phyloP scores from a whole-genome alignment of 257 asterid genomes.

The Nicotiana attenuata region DNA sequence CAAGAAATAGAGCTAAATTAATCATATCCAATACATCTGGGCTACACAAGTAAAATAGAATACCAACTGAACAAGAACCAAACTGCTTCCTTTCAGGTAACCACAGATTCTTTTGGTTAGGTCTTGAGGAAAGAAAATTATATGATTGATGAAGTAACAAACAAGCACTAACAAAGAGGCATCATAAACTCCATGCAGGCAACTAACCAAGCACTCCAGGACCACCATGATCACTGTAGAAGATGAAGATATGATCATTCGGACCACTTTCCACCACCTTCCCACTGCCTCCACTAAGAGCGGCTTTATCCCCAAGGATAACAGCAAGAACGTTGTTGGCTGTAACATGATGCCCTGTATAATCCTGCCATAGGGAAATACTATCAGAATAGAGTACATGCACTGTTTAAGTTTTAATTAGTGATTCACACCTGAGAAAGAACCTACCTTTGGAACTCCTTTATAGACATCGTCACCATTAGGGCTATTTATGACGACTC shows the following conservation, averaged over 20 bases:
- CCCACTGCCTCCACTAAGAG: slow-evolving; percentile 82
- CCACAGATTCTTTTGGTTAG: not conserved
- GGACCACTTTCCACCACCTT: slow-evolving; percentile 92
- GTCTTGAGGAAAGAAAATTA: not conserved
- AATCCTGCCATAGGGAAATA: slow-evolving; percentile 54
- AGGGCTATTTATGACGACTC: slow-evolving; percentile 85
- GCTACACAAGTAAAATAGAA: not conserved
- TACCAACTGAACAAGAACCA: not conserved
- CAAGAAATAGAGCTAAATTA: not conserved
- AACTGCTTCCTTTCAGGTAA: not conserved
- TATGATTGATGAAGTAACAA: not conserved
- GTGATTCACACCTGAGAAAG: slow-evolving; percentile 5
- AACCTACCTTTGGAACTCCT: slow-evolving; percentile 89
- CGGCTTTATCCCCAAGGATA: slow-evolving; percentile 77
- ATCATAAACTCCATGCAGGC: not conserved
- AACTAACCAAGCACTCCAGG: slow-evolving; percentile 91
- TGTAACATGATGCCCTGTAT: slow-evolving; percentile 66
- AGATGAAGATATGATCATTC: slow-evolving; percentile 75
- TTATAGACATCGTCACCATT: slow-evolving; percentile 71
- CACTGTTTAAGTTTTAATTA: slow-evolving; percentile 9
- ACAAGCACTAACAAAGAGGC: not conserved
- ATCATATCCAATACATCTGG: not conserved
- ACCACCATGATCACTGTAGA: slow-evolving; percentile 89
- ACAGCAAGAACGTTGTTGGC: slow-evolving; percentile 66
- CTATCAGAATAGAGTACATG: slow-evolving; percentile 11